Base-by-base conservation (phyloP, 2,329 filamentous ascomycete genomes). In the Lasiodiplodia theobromae region DNA sequence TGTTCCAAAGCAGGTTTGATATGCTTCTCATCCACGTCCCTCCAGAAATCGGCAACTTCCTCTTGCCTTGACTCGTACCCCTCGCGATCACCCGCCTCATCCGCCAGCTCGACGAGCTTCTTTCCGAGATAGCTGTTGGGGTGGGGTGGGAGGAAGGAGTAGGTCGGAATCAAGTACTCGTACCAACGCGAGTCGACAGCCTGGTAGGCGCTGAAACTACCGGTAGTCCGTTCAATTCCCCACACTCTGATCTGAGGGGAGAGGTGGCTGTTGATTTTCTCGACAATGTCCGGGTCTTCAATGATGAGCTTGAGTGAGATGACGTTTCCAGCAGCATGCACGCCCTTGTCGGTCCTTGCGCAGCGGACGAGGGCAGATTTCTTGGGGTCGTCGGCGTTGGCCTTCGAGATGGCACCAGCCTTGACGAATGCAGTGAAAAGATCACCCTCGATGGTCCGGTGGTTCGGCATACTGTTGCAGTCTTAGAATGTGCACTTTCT, bases 291-390 rank as follows among this genome's bases (percentile, higher is more conserved):
- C 12, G 89, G 86, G 69, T 98, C 95, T 80, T 98, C 95, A 58
- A 97, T 91, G 74, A 99, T 98, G 73, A 99, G 85, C 83, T 99
- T 99, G 75, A 98, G 80, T 38, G 93, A 97, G 71, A 98, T 93
- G 75, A 98, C 91, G 76, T 98, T 98, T 65, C 95, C 96, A 1
- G 95, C 95, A 1, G 95, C 95, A 79, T 98, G 95, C 2, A 98
- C 95, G 67, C 96, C 96, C 84, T 98, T 99, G 82, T 99, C 96
- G 0, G 96, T 99, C 71, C 96, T 88, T 4, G 96, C 96, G 80
- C 96, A 99, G 72, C 96, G 91, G 66, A 97, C 92, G 57, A 99
- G 87, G 65, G 93, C 94, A 2, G 94, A 97, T 81, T 99, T 99
- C 80, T 96, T 97, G 4, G 95, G 96, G 77, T 99, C 96, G 74